Percentiles rank a stretch among this genome's conserved stretches.
These are phyloP conservation scores for Malassezia sympodialis DNA, from an alignment of 1,284 basidiomycete genomes.

Conservation along the genomic window DNA sequence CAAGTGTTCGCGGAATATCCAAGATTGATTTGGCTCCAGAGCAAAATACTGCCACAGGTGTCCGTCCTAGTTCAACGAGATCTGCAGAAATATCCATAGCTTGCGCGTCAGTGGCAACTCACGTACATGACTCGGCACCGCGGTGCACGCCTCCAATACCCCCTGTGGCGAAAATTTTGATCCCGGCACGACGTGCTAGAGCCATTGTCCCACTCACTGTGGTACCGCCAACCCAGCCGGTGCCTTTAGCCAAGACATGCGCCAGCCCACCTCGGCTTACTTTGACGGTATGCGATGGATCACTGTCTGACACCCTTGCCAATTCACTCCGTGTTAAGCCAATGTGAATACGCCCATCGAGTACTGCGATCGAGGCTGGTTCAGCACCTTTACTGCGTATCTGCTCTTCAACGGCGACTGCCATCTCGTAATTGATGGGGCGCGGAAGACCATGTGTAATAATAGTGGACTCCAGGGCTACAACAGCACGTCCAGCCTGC, in stretches of 20 bases:
- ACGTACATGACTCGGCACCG: slow-evolving; percentile 68
- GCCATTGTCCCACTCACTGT: slow-evolving; percentile 72
- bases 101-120: slow-evolving; percentile 33
- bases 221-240: slow-evolving; percentile 64
- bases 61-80: slow-evolving; percentile 37
- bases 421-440: slow-evolving; percentile 66
- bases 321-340: slow-evolving; percentile 64
- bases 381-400: slow-evolving; percentile 66
- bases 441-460: slow-evolving; percentile 66
- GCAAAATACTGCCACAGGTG: slow-evolving; percentile 61
- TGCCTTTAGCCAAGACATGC: slow-evolving; percentile 59
- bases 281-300: slow-evolving; percentile 56
- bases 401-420: slow-evolving; percentile 64
- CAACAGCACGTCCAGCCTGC: slow-evolving; percentile 43
- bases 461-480: slow-evolving; percentile 64
- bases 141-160: slow-evolving; percentile 78
- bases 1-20: slow-evolving; percentile 81
- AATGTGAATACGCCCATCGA: slow-evolving; percentile 73
- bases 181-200: slow-evolving; percentile 40
- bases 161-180: slow-evolving; percentile 48
- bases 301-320: slow-evolving; percentile 57
- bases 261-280: slow-evolving; percentile 79
- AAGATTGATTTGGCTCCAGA: slow-evolving; percentile 90
- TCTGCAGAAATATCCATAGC: slow-evolving; percentile 62
- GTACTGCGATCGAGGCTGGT: slow-evolving; percentile 82